Base-by-base conservation (phyloP, 2,329 filamentous ascomycete species). In the Beauveria varroae region DNA sequence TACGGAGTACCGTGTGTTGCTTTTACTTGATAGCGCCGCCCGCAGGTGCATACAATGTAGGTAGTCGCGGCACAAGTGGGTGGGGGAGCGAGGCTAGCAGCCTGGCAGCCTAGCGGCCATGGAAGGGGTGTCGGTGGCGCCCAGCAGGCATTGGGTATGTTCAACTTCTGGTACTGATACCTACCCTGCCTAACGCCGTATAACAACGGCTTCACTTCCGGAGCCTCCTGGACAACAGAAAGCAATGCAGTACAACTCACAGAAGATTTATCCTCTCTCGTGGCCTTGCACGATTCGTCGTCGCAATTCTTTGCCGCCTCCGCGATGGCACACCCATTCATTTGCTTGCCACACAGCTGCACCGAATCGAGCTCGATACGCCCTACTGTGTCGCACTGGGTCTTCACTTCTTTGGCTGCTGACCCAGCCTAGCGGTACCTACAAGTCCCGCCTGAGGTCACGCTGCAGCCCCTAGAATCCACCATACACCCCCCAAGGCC, bases 351-450 rank as follows among this genome's bases (percentile, higher is more conserved):
- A 41, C 56, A 46, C 30, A 43, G 22, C 22, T 58, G 56, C 46
- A 58, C 44, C 46, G 30, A 46, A 58, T 58, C 34, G 56, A 57
- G 46, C 44, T 49, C 22, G 30, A 46, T 28, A 44, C n/a, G 16
- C 26, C 30, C 41, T 56, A 44, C 44, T n/a, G 28, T 16, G 53
- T 49, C 55, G 53, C 41, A 30, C 41, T 57, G 41, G 30, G 54
- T 47, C 40, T 44, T 49, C 24, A 43, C 16, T n/a, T 18, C n/a
- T 43, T 43, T 40, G 37, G 28, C 55, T 20, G 7, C 20, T 28
- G 56, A 58, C 56, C 56, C 56, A 24, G 46, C 28, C 30, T 20
- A 49, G 56, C 34, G 56, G 56, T 58, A 58, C 56, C 46, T 50
- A 18, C 54, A 20, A 34, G 18, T 34, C 26, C 41, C 43, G n/a